phyloP scores from a whole-genome alignment of 2,329 filamentous ascomycete genomes.

The Ustilaginoidea virens region DNA sequence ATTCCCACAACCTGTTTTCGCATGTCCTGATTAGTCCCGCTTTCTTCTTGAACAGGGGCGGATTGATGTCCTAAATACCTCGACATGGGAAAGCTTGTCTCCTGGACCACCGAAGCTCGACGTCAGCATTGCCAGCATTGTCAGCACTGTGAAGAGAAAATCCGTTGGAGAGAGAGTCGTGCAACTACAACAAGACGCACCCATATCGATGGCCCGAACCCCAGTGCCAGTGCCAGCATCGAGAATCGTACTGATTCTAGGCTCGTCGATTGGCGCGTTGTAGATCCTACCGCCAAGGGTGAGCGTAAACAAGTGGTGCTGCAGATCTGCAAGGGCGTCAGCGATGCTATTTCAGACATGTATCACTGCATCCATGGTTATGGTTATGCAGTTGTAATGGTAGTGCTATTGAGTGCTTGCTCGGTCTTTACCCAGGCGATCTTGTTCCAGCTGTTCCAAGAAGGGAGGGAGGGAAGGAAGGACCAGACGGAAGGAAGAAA shows the following conservation, averaged over 20 bases:
- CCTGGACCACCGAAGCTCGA: constrained; percentile 7
- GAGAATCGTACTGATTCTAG: constrained; percentile 16
- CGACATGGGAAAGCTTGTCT: constrained; percentile 15
- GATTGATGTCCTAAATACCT: too few species aligned
- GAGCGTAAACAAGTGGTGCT: constrained; percentile 19
- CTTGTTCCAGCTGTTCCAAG: too few species aligned
- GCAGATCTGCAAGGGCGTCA: constrained; percentile 17
- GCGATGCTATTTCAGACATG: too few species aligned
- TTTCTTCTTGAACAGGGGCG: too few species aligned
- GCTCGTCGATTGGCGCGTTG: constrained; percentile 11
- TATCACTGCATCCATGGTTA: too few species aligned
- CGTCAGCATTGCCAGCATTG: constrained; percentile 1
- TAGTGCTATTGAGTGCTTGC: too few species aligned
- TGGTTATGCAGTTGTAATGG: too few species aligned
- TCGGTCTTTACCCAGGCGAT: constrained; percentile 14
- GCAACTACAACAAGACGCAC: too few species aligned
- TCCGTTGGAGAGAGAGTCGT: too few species aligned
- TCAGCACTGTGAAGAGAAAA: not conserved
- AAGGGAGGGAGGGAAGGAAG: too few species aligned
- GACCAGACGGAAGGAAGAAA: too few species aligned
- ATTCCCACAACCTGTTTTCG: constrained; percentile 20
- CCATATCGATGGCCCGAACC: constrained; percentile 29
- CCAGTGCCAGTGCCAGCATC: constrained; percentile 36
- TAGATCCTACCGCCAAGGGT: constrained; percentile 17
- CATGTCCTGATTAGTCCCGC: too few species aligned